Base-by-base conservation (phyloP, 2,329 filamentous ascomycete genomes). In the Scolecobasidium constrictum region DNA sequence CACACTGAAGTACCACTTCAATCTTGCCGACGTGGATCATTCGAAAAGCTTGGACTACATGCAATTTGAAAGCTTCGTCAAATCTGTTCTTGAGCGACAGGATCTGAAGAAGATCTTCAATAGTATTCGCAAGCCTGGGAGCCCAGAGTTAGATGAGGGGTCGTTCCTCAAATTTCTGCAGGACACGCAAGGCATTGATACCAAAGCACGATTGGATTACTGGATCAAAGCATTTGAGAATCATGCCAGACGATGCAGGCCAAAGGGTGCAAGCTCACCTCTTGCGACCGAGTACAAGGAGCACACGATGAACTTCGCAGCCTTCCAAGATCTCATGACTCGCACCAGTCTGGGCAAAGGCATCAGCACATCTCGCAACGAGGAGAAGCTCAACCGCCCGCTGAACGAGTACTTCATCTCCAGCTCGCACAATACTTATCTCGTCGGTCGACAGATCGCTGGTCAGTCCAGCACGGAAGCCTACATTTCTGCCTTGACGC, bases 381-480 rank as follows among this genome's bases (percentile, higher is more conserved):
- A 93, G 20, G 77, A 78, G 43, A 68, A 68, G 4, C 76, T 95
- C 43, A 79, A 94, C 56, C 78, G 84, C 18, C 92, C 92, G 0
- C 68, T 96, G 59, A 94, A 94, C 58, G 90, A 96, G 58, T 98
- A 98, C 62, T 95, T 87, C 67, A 92, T 98, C 51, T 96, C 90
- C 1, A 95, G 88, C 66, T 96, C 92, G 2, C 92, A 98, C 70
- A 98, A 98, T 63, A 98, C 92, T 0, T 98, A 98, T 56, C 78
- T 98, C 1, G 71, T 93, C 4, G 92, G 92, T 12, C 81, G 88
- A 42, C 92, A 98, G 60, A 81, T 96, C 2, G 83, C 80, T 9
- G 90, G 90, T 20, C 77, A 84, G 35, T 95, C 92, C 2, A 96
- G 88, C 56, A 84, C 93, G 2, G 92, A 98, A 61, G 87, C 87